These are phyloP conservation scores for Oryza australiensis DNA, from an alignment of 176 grass and related monocot genomes.

Conservation along the genomic window DNA sequence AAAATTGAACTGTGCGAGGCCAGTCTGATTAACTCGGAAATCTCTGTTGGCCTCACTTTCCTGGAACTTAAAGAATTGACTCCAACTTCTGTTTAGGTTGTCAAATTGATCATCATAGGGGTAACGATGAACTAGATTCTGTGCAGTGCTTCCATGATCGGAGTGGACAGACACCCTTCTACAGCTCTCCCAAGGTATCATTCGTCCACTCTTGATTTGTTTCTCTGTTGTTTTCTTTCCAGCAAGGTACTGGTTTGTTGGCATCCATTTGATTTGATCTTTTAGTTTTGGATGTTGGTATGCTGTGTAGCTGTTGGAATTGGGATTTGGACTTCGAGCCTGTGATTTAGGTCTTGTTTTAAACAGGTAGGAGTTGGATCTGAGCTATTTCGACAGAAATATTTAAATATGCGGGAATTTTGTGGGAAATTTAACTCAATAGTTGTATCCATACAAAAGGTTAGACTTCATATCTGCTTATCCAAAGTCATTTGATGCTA, in stretches of 20 bases:
- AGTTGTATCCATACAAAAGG: too few species aligned
- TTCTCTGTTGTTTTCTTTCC: background rate
- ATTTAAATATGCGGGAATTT: too few species aligned
- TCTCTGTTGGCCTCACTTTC: background rate
- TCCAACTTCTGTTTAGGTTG: background rate
- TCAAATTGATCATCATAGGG: background rate
- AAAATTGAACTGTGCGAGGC: slow-evolving; percentile 15
- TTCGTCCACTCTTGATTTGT: background rate
- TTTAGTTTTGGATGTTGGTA: background rate
- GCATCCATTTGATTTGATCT: background rate
- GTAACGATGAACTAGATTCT: background rate
- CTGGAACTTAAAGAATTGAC: slow-evolving; percentile 10
- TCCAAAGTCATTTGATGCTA: background rate
- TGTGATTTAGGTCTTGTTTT: too few species aligned
- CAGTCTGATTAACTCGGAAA: slow-evolving; percentile 7
- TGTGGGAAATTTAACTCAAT: too few species aligned
- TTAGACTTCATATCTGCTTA: background rate
- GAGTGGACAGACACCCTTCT: background rate
- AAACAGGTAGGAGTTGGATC: too few species aligned
- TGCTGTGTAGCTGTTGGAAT: background rate
- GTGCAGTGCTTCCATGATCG: background rate
- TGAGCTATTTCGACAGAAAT: too few species aligned
- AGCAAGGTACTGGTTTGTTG: background rate
- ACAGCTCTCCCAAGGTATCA: background rate
- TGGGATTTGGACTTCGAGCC: too few species aligned